phyloP scores from a whole-genome alignment of 148 eudicot genomes.

The Polygonum aviculare region DNA sequence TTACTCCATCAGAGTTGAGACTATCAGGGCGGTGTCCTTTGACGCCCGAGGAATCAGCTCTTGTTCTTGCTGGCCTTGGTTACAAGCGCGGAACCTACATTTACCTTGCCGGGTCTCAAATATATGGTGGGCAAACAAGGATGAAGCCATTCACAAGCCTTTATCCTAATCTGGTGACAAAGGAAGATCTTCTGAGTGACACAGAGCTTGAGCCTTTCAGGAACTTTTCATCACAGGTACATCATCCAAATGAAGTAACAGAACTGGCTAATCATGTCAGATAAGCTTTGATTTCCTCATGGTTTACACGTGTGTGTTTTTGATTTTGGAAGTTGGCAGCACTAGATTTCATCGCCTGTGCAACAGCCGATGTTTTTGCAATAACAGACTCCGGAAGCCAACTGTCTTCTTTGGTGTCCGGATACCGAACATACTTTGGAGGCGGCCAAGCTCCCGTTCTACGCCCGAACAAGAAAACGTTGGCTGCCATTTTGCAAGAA shows the following conservation, averaged over 20 bases:
- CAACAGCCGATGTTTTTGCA: conserved; percentile 84
- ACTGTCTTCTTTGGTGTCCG: conserved; percentile 79
- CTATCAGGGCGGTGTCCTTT: conserved; percentile 73
- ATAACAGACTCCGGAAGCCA: conserved; percentile 96
- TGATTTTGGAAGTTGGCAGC: conserved; percentile 61
- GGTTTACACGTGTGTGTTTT: background rate
- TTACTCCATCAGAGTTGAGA: conserved; percentile 58
- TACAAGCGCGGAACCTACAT: conserved; percentile 50
- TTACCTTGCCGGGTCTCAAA: conserved; percentile 79
- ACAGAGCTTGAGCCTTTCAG: conserved; percentile 67
- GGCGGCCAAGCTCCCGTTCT: conserved; percentile 66
- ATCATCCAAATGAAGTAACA: background rate
- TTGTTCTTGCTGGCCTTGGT: conserved; percentile 76
- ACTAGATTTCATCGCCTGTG: conserved; percentile 83
- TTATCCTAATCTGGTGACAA: conserved; percentile 72
- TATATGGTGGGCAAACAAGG: conserved; percentile 69
- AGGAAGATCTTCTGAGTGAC: conserved; percentile 72
- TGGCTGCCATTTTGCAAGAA: conserved; percentile 58
- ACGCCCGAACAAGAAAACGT: conserved; percentile 82
- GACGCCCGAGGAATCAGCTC: conserved; percentile 94
- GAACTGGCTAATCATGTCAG: no score
- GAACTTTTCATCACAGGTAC: conserved; percentile 86
- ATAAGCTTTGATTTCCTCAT: background rate
- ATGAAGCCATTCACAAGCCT: conserved; percentile 59
- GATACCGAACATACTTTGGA: conserved; percentile 74